phyloP scores from a whole-genome alignment of 2,329 filamentous ascomycete genomes.

The Calycina herbarum region DNA sequence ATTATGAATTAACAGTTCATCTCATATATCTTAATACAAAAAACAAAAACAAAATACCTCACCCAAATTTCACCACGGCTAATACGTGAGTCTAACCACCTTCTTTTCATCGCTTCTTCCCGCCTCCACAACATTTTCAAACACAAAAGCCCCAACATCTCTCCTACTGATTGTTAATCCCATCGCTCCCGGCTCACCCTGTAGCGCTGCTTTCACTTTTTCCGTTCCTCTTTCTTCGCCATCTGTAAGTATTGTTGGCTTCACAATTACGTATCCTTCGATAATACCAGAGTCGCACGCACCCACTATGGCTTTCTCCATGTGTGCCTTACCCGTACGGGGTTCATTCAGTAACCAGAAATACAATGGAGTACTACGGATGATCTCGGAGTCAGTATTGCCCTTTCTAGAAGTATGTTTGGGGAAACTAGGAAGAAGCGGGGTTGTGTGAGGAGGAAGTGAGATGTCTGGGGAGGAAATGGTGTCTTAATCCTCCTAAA shows the following conservation, averaged over 20 bases:
- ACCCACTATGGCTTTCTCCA: constrained; percentile 43
- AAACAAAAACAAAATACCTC: too few relatives aligned
- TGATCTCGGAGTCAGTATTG: too few relatives aligned
- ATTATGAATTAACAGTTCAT: too few relatives aligned
- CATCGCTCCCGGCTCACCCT: constrained; percentile 32
- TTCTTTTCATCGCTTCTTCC: neutral
- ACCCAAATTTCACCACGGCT: neutral
- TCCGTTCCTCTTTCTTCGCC: constrained; percentile 29
- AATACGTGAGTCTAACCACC: constrained; percentile 10
- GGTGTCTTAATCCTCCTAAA: too few relatives aligned
- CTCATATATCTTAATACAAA: too few relatives aligned
- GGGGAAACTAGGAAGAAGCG: too few relatives aligned
- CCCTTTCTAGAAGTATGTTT: too few relatives aligned
- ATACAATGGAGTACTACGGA: constrained; percentile 43
- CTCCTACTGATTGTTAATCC: constrained; percentile 39
- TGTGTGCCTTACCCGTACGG: constrained; percentile 49
- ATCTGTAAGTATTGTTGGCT: constrained; percentile 37
- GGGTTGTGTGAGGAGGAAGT: too few relatives aligned
- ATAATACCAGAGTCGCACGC: constrained; percentile 25
- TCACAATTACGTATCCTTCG: constrained; percentile 24
- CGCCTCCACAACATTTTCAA: constrained; percentile 27
- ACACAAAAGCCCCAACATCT: constrained; percentile 41
- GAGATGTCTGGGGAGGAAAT: too few relatives aligned
- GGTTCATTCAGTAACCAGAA: constrained; percentile 43
- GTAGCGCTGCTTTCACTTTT: constrained; percentile 31